Evolutionary conservation across 768 basidiomycete species (phyloP), one percentile per base, ranked within the genome.

Genomic region (Pleurotus tuber-regium): DNA sequence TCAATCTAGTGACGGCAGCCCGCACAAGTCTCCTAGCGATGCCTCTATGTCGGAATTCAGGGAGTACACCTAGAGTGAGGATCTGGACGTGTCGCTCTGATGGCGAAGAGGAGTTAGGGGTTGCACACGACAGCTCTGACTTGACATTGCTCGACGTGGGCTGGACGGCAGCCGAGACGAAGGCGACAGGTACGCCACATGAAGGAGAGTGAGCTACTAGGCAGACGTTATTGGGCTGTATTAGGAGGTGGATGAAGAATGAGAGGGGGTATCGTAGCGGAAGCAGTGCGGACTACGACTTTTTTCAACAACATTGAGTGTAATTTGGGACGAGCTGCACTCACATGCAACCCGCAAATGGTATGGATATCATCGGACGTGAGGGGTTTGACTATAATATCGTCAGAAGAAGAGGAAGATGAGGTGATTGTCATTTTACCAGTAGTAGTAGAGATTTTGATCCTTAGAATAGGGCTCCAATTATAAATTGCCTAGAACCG

Each of bases 11-110:
- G 41, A 67, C 47, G 0, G 70, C 63, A 25, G 65, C 61, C 25
- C 61, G 64, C 24, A 79, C 60, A 52, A 81, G 73, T 16, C 64
- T 70, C 28, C 69, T 70, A 8, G 74, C 78, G 30, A 80, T 61
- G 30, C 77, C 75, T 29, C 59, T 59, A 10, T 75, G 63, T 53
- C 70, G 77, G 60, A 69, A 74, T 2, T 66, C 54, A 3, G 78
- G 77, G 36, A 72, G 68, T 12, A 81, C 76, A 28, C 79, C 78
- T 2, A 81, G 73, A 1, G 78, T 78, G 26, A 79, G 75, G 54
- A 81, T 74, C 59, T 79, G 74, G 18, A 81, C 61, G 54, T 66
- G 69, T 40, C 70, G 64, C 26, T 58, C 61, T 26, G 41, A 33
- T 26, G 51, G 42, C 4, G 56, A 52, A 43, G 42, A 39, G 53